A percentile compares a stretch with the other conserved stretches of the same genome.
These are phyloP conservation scores for Dicorynia guianensis DNA, from an alignment of 306 rosid species.

Conservation along the genomic window DNA sequence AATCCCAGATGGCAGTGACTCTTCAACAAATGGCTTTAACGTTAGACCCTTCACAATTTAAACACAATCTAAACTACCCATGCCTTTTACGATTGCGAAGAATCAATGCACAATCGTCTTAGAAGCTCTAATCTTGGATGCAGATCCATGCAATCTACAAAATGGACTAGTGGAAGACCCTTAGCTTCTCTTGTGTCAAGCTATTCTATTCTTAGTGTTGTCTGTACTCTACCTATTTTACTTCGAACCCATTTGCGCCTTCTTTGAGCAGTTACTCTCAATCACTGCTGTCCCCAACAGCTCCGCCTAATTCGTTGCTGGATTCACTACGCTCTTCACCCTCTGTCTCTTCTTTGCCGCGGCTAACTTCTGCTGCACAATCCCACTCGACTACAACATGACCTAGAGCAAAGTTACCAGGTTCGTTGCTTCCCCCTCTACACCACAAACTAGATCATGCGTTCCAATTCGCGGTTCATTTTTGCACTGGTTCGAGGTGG, in stretches of 20 bases:
- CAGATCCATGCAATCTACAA: conserved; percentile 97
- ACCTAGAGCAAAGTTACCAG: too few species aligned
- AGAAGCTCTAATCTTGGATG: conserved; percentile 60
- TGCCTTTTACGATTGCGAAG: too few species aligned
- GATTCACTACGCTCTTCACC: conserved; percentile 82
- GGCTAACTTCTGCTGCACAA: conserved; percentile 88
- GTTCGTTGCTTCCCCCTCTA: too few species aligned
- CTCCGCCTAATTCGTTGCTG: conserved; percentile 86
- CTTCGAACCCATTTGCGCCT: conserved; percentile 59
- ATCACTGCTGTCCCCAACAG: conserved; percentile 48
- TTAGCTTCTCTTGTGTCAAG: conserved; percentile 79
- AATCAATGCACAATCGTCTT: too few species aligned
- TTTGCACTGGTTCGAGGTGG: too few species aligned
- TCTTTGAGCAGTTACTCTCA: conserved; percentile 66
- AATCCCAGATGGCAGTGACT: conserved; percentile 4
- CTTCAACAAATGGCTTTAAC: conserved; percentile 32
- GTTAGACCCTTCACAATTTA: conserved; percentile 26
- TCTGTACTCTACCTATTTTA: conserved; percentile 73
- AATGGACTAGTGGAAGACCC: conserved; percentile 89
- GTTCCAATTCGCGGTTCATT: too few species aligned
- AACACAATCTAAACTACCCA: too few species aligned
- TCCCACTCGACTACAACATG: conserved; percentile 88
- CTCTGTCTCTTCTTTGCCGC: conserved; percentile 87
- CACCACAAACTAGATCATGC: too few species aligned
- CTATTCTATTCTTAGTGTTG: conserved; percentile 68